Evolutionary conservation across 2,329 filamentous ascomycete genomes (phyloP).

Genomic region (Lasiodiplodia sp.): DNA sequence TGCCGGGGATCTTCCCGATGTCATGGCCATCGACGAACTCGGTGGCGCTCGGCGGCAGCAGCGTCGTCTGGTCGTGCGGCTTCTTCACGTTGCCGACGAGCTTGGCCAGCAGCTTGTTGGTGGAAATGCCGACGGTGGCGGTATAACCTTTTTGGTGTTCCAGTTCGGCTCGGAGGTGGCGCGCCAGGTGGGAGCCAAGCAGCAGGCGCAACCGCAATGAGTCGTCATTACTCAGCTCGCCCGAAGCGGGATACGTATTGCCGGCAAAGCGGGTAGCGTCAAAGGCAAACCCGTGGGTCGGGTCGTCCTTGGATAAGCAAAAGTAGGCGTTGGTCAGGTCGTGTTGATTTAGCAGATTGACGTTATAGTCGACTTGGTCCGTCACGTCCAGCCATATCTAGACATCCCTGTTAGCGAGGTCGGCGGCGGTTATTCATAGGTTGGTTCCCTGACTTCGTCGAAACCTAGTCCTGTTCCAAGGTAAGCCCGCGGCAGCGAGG

Average conservation of each 20-base stretch:
- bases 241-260: conserved; percentile 59
- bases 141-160: conserved; percentile 84
- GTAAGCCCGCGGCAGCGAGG: neutral
- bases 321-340: conserved; percentile 78
- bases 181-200: conserved; percentile 82
- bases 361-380: conserved; percentile 84
- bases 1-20: conserved; percentile 82
- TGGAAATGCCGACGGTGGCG: conserved; percentile 85
- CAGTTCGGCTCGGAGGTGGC: conserved; percentile 73
- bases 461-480: conserved; percentile 70
- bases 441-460: conserved; percentile 72
- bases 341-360: conserved; percentile 71
- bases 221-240: conserved; percentile 36
- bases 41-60: conserved; percentile 73
- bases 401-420: conserved; percentile 7
- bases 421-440: conserved; percentile 13
- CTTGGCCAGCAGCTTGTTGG: conserved; percentile 86
- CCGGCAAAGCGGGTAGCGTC: conserved; percentile 75
- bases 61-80: conserved; percentile 83
- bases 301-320: conserved; percentile 74
- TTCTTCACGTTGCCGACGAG: conserved; percentile 85
- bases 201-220: conserved; percentile 67
- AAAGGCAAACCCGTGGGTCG: conserved; percentile 80
- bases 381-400: conserved; percentile 80
- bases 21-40: conserved; percentile 78